Conservation (phyloP, 2,329 filamentous ascomycete species). For the Penicillium polonicum region DNA sequence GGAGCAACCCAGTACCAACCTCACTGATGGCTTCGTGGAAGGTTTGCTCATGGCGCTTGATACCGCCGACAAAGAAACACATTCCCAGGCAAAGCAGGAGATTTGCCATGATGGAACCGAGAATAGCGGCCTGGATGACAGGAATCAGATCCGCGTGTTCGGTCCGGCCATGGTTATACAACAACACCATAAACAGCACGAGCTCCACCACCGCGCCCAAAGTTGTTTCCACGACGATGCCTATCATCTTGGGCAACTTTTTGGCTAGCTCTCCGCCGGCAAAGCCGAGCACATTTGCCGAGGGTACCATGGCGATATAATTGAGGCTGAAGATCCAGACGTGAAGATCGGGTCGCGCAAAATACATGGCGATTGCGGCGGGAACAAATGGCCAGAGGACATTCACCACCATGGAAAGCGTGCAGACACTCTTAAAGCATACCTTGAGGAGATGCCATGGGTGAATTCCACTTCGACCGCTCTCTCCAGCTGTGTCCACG, state of each 20-base stretch:
- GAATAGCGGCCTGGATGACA: slow-evolving; percentile 80
- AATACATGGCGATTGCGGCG: slow-evolving; percentile 65
- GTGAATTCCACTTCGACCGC: slow-evolving; percentile 65
- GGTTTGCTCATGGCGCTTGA: slow-evolving; percentile 63
- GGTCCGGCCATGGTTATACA: slow-evolving; percentile 52
- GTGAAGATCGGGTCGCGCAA: slow-evolving; percentile 56
- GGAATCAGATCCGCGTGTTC: slow-evolving; percentile 48
- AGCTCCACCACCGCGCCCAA: slow-evolving; percentile 77
- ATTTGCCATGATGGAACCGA: slow-evolving; percentile 80
- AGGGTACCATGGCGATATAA: slow-evolving; percentile 75
- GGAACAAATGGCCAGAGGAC: slow-evolving; percentile 74
- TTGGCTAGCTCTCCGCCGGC: slow-evolving; percentile 69
- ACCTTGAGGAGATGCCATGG: slow-evolving; percentile 64
- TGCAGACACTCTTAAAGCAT: slow-evolving; percentile 62
- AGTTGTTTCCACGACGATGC: slow-evolving; percentile 51
- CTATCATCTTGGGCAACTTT: slow-evolving; percentile 71
- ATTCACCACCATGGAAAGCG: slow-evolving; percentile 64
- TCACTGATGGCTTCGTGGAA: slow-evolving; percentile 78
- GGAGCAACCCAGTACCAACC: slow-evolving; percentile 71
- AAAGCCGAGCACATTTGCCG: slow-evolving; percentile 73
- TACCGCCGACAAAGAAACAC: slow-evolving; percentile 76
- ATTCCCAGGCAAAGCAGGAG: slow-evolving; percentile 75
- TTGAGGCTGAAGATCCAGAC: slow-evolving; percentile 67
- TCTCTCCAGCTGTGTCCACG: slow-evolving; percentile 57
- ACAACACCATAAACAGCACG: slow-evolving; percentile 75